These are phyloP conservation scores for Teratosphaeriaceae sp. DNA, from an alignment of 2,329 filamentous ascomycete genomes.

Conservation along the genomic window DNA sequence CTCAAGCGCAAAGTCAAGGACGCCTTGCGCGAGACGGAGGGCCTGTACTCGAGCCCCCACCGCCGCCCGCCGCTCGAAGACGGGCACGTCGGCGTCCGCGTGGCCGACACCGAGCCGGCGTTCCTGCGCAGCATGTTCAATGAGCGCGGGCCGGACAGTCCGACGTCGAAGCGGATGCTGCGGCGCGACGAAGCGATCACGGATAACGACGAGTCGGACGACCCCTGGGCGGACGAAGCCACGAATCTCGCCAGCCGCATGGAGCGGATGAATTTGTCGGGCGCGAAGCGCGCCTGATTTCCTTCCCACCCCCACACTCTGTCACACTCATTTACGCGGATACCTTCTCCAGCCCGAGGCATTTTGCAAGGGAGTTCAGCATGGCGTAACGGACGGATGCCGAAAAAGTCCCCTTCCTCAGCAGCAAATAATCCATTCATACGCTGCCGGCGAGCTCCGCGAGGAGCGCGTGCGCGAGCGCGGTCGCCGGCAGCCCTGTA, in stretches of 20 bases:
- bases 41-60: conserved; percentile 40
- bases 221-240: neutral
- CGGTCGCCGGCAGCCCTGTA: too few species aligned
- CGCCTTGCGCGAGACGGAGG: conserved; percentile 41
- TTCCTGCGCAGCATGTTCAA: conserved; percentile 27
- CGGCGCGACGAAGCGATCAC: conserved; percentile 20
- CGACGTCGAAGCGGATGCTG: conserved; percentile 14
- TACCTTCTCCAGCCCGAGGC: too few species aligned
- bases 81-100: conserved; percentile 4
- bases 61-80: conserved; percentile 17
- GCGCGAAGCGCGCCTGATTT: neutral
- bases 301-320: too few species aligned
- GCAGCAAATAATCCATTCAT: neutral
- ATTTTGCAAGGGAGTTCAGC: neutral
- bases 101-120: conserved; percentile 26
- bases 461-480: neutral
- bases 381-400: neutral
- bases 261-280: neutral
- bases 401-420: neutral
- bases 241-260: neutral
- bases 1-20: conserved; percentile 44
- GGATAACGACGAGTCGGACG: conserved; percentile 22
- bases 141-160: conserved; percentile 18
- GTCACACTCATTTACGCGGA: too few species aligned
- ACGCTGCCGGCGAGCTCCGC: neutral